Evolutionary conservation across 768 basidiomycete genomes (phyloP).

Genomic region (Lanmaoa pseudosensibilis): DNA sequence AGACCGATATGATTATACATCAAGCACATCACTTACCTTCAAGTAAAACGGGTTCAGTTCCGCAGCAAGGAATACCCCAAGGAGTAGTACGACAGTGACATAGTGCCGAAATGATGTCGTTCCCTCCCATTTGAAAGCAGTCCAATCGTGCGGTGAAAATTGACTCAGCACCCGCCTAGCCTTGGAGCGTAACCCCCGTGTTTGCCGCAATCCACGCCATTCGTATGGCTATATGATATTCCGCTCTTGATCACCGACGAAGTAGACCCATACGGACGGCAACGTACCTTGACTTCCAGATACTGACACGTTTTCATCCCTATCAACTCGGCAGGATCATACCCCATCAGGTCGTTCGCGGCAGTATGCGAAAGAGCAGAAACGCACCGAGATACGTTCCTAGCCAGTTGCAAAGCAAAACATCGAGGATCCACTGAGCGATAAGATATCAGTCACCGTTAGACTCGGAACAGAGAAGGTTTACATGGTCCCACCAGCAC

Average conservation of each 20-base stretch:
- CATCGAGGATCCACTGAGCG: constrained; percentile 80
- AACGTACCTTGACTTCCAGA: constrained; percentile 76
- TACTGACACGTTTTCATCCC: constrained; percentile 89
- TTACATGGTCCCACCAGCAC: constrained; percentile 95
- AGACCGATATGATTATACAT: constrained; percentile 4
- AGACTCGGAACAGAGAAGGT: constrained; percentile 24
- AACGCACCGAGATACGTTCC: constrained; percentile 75
- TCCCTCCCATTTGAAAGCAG: constrained; percentile 83
- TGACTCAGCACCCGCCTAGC: constrained; percentile 78
- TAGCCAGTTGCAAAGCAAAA: constrained; percentile 84
- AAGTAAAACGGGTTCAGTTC: constrained; percentile 89
- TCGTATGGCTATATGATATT: constrained; percentile 61
- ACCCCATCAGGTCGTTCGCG: constrained; percentile 17
- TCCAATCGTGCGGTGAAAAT: constrained; percentile 87
- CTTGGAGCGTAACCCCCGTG: constrained; percentile 74
- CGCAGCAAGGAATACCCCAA: constrained; percentile 78
- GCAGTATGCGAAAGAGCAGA: constrained; percentile 5
- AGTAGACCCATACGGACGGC: background rate
- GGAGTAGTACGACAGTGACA: constrained; percentile 68
- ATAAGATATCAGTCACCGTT: constrained; percentile 14
- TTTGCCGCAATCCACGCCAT: constrained; percentile 82
- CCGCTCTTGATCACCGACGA: background rate
- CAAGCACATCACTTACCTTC: constrained; percentile 50
- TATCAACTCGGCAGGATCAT: constrained; percentile 27
- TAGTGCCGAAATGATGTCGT: constrained; percentile 78